Evolutionary conservation across 2,329 filamentous ascomycete genomes (phyloP), one percentile per base, ranked within the genome.

Genomic region (Aspergillus hortae): DNA sequence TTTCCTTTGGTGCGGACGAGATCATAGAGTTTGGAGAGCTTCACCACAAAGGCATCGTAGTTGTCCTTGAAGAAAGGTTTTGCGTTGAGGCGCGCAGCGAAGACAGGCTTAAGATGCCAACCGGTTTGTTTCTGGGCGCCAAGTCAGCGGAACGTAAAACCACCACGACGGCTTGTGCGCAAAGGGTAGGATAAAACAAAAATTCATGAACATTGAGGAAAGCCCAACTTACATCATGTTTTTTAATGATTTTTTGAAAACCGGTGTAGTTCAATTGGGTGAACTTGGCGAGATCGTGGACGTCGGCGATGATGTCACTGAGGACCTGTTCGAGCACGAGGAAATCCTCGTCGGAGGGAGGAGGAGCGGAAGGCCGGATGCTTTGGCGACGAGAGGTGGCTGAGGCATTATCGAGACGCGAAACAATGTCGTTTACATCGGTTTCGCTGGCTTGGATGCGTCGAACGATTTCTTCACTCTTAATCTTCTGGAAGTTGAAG

Each of bases 181-280:
- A 33, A 51, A 35, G 25, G 19, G 10, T 1, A 33, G 36, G 21
- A 33, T 27, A 21, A 41, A 30, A 43, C 17, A 19, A 9, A 44
- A 23, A 38, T 15, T 12, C 48, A 35, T 35, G 33, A 25, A 15
- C 38, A 33, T 4, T 1, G 35, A 23, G 17, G 41, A n/a, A 9
- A 15, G 6, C 3, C 21, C 11, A 25, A 77, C 88, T 62, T 73
- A 92, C 89, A 76, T 96, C 94, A 72, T 99, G 94, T 80, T 99
- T 99, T 81, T 99, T 99, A 74, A 99, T 96, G 58, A 99, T 99
- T 80, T 99, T 99, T 78, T 96, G 95, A 71, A 99, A 99, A 4
- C 94, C 94, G 0, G 92, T 97, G 69, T 99, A 99, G 75, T 99
- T 99, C 68, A 99, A 77, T 76, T 96, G 92, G 6, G 95, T 95